Evolutionary conservation across 192 early-diverging fungal species (phyloP).

Genomic region (Coemansia sp.): DNA sequence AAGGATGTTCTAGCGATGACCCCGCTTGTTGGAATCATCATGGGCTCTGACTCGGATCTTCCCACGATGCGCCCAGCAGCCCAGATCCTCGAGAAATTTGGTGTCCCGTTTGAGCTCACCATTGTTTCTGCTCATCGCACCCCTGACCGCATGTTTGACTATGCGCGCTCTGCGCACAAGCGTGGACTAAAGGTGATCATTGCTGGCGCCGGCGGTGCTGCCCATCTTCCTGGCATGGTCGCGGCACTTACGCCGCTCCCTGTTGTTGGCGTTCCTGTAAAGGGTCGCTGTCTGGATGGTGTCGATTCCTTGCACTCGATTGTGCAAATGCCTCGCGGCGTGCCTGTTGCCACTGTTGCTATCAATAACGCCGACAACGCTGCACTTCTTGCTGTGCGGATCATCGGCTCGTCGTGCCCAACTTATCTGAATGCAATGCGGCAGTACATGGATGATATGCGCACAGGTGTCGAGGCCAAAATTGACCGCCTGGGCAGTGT

Average conservation of each 20-base stretch:
- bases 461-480: conserved; percentile 85
- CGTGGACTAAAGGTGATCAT: conserved; percentile 96
- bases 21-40: conserved; percentile 96
- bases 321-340: conserved; percentile 99
- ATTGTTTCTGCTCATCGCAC: conserved; percentile 98
- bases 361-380: conserved; percentile 99
- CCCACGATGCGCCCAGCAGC: conserved; percentile 93
- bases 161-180: conserved; percentile 80
- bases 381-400: conserved; percentile 89
- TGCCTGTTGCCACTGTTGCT: conserved; percentile 98
- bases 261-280: conserved; percentile 97
- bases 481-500: conserved; percentile 74
- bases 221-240: conserved; percentile 99
- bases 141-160: conserved; percentile 89
- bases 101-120: conserved; percentile 93
- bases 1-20: conserved; percentile 36
- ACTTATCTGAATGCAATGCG: conserved; percentile 75
- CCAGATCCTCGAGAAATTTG: conserved; percentile 83
- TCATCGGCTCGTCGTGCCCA: conserved; percentile 79
- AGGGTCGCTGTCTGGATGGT: conserved; percentile 88
- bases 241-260: conserved; percentile 96
- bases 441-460: conserved; percentile 79
- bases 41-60: conserved; percentile 98
- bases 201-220: conserved; percentile 97
- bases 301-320: conserved; percentile 97